phyloP scores from a whole-genome alignment of 2,329 filamentous ascomycete genomes.

The Thielaviopsis musarum region DNA sequence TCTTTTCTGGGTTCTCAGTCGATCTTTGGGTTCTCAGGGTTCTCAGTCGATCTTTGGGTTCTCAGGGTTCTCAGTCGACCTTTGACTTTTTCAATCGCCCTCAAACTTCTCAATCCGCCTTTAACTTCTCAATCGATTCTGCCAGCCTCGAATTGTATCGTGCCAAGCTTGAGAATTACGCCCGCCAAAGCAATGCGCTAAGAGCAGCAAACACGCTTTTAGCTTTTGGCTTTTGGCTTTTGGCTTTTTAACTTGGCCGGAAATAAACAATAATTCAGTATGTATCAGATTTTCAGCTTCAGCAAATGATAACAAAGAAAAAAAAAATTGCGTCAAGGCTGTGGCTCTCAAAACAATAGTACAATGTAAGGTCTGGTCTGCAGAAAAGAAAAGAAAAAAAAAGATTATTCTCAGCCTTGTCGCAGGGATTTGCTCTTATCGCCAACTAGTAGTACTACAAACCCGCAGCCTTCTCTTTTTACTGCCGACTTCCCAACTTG shows the following conservation, averaged over 20 bases:
- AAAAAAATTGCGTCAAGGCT: background rate
- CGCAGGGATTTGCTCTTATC: background rate
- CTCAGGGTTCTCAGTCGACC: background rate
- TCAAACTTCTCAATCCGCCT: too few relatives aligned
- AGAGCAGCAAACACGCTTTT: background rate
- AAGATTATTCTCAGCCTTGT: constrained; percentile 9
- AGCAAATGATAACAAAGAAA: background rate
- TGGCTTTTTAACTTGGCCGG: too few relatives aligned
- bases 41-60: background rate
- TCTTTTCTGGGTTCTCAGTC: background rate
- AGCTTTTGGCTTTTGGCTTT: background rate
- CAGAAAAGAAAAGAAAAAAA: background rate
- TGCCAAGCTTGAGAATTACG: background rate
- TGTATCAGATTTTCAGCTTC: background rate
- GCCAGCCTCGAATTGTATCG: background rate
- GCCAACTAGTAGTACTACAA: background rate
- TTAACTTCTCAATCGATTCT: too few relatives aligned
- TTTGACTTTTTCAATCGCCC: too few relatives aligned
- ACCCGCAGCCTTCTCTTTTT: background rate
- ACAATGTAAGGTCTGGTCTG: background rate
- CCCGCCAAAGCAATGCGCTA: background rate
- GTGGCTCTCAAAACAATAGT: background rate
- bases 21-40: background rate
- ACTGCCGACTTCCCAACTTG: background rate
- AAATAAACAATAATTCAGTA: background rate